A percentile compares a stretch with the other conserved stretches of the same genome.
These are phyloP conservation scores for Hyaloscypha bicolor DNA, from an alignment of 495 filamentous ascomycete species.

Conservation along the genomic window DNA sequence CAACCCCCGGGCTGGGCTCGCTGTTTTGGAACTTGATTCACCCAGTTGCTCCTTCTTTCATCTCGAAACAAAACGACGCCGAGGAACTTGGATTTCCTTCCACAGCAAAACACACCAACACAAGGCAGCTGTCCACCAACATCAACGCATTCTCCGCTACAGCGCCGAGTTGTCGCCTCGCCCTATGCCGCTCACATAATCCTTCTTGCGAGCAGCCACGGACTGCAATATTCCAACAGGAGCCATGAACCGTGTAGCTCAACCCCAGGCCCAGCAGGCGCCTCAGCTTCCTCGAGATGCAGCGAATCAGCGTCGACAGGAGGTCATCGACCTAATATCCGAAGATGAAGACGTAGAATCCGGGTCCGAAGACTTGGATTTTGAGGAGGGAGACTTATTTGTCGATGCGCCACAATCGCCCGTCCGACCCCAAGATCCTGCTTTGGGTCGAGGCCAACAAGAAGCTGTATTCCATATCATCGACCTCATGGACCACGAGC, in stretches of 20 bases:
- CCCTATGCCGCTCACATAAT: background rate
- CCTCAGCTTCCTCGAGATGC: background rate
- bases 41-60: background rate
- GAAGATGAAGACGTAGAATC: background rate
- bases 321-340: conserved; percentile 8
- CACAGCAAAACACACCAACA: background rate
- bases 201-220: background rate
- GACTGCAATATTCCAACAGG: background rate
- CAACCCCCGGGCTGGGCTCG: background rate
- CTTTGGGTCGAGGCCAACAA: background rate
- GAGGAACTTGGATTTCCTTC: background rate
- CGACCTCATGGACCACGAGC: background rate
- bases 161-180: background rate
- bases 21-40: background rate
- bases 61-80: background rate
- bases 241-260: background rate
- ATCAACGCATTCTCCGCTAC: background rate
- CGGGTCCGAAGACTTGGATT: background rate
- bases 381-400: background rate
- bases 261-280: background rate
- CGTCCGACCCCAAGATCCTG: background rate
- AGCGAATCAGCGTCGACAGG: background rate
- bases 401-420: background rate
- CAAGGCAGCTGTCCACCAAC: background rate
- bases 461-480: background rate